Evolutionary conservation across 495 filamentous ascomycete genomes (phyloP).

Genomic region (Saxophila tyrrhenica): DNA sequence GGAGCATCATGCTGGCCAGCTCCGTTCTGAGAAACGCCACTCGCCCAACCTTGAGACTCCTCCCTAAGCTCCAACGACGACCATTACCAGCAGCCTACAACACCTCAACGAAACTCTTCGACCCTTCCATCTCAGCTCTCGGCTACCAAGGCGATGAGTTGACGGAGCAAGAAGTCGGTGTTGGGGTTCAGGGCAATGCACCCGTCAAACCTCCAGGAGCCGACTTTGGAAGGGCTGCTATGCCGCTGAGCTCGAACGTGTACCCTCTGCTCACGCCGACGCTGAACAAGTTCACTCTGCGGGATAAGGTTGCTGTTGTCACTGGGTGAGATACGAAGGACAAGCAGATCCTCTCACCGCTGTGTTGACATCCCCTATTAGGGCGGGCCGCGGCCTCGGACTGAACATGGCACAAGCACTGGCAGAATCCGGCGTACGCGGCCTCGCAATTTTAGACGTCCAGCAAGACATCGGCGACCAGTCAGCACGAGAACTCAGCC

Average conservation of each 20-base stretch:
- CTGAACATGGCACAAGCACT: constrained; percentile 67
- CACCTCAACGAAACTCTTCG: background rate
- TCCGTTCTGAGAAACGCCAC: background rate
- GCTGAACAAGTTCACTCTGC: constrained; percentile 52
- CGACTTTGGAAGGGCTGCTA: constrained; percentile 16
- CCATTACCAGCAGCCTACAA: background rate
- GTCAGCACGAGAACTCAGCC: constrained; percentile 52
- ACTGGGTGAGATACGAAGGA: constrained; percentile 48
- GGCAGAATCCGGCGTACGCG: constrained; percentile 60
- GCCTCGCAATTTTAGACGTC: constrained; percentile 62
- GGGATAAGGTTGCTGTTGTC: constrained; percentile 57
- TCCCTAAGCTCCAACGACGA: background rate
- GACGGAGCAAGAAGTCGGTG: constrained; percentile 1
- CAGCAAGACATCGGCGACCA: constrained; percentile 61
- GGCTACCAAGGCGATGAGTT: constrained; percentile 15
- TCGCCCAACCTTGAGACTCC: background rate
- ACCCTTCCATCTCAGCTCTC: constrained; percentile 7
- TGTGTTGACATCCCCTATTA: constrained; percentile 24
- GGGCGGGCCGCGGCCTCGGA: constrained; percentile 65
- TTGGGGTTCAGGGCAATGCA: background rate
- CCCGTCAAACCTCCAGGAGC: constrained; percentile 18
- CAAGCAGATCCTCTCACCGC: background rate
- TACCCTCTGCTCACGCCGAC: constrained; percentile 38
- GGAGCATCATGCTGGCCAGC: background rate
- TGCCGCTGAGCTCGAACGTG: constrained; percentile 7